Evolutionary conservation across 495 filamentous ascomycete genomes (phyloP).

Genomic region (Trichocladium uniseriatum): DNA sequence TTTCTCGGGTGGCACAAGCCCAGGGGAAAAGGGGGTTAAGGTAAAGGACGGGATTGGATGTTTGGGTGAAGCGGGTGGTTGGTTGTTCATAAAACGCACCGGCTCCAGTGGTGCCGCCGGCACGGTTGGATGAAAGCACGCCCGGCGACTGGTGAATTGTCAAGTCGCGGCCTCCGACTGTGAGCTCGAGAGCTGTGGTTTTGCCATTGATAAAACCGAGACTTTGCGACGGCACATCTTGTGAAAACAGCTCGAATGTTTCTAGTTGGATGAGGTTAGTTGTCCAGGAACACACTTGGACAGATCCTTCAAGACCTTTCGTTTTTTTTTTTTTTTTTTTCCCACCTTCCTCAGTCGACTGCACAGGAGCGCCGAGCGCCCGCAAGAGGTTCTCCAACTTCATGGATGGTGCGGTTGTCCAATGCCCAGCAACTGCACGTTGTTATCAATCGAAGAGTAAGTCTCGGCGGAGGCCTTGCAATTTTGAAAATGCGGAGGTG

Average conservation of each 20-base stretch:
- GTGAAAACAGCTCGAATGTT: slow-evolving; percentile 76
- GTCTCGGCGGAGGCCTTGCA: not conserved
- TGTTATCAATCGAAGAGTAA: not conserved
- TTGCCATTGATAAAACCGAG: slow-evolving; percentile 78
- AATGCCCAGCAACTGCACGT: not conserved
- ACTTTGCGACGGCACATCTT: slow-evolving; percentile 61
- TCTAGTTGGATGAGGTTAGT: slow-evolving; percentile 43
- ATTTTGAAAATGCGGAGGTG: slow-evolving; percentile 13
- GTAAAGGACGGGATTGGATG: too few species aligned
- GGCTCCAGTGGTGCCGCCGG: slow-evolving; percentile 84
- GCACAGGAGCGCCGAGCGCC: slow-evolving; percentile 39
- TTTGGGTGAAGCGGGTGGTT: not conserved
- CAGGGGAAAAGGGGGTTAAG: not conserved
- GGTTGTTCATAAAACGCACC: slow-evolving; percentile 38
- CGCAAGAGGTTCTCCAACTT: slow-evolving; percentile 28
- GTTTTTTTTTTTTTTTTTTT: not conserved
- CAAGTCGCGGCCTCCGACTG: slow-evolving; percentile 59
- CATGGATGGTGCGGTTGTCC: slow-evolving; percentile 16
- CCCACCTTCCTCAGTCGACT: slow-evolving; percentile 15
- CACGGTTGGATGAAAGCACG: slow-evolving; percentile 64
- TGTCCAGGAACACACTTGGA: not conserved
- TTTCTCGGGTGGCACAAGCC: slow-evolving; percentile 17
- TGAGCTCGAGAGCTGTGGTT: slow-evolving; percentile 54
- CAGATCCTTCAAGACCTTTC: not conserved
- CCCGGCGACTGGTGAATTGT: slow-evolving; percentile 79